Evolutionary conservation across 2,329 filamentous ascomycete genomes (phyloP).

Genomic region (Colletotrichum incanum): DNA sequence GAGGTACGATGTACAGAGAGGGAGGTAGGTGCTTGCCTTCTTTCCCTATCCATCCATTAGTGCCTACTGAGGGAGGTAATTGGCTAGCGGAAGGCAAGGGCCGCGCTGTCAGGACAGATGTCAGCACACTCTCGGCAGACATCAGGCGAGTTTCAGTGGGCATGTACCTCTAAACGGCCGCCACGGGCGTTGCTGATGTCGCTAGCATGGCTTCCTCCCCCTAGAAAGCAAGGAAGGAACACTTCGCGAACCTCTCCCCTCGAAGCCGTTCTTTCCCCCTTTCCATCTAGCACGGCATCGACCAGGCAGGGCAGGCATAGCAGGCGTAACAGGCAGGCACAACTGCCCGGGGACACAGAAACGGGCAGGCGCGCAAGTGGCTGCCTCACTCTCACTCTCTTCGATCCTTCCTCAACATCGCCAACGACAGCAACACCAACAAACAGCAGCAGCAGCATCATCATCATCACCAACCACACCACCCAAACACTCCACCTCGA

Average conservation of each 20-base stretch:
- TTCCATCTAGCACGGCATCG: background rate
- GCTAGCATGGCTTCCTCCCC: background rate
- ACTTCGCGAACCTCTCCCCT: background rate
- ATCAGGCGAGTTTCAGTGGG: conserved; percentile 28
- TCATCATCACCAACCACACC: background rate
- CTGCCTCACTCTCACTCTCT: background rate
- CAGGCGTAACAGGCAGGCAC: background rate
- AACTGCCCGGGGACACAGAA: no score
- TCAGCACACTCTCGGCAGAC: conserved; percentile 5
- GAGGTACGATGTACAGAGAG: no score
- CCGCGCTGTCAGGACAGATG: conserved; percentile 1
- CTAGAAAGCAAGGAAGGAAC: background rate
- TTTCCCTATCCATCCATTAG: background rate
- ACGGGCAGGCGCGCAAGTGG: background rate
- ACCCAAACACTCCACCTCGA: no score
- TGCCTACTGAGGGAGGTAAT: background rate
- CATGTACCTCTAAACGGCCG: conserved; percentile 2
- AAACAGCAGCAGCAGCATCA: background rate
- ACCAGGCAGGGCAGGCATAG: background rate
- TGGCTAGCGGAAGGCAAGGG: conserved; percentile 12
- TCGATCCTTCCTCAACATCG: conserved; percentile 11
- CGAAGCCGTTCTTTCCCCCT: background rate
- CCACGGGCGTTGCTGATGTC: background rate
- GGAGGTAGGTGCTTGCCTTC: no score
- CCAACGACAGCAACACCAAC: background rate